Evolutionary conservation across 2,329 filamentous ascomycete species (phyloP).

Genomic region (Claviceps sp.): DNA sequence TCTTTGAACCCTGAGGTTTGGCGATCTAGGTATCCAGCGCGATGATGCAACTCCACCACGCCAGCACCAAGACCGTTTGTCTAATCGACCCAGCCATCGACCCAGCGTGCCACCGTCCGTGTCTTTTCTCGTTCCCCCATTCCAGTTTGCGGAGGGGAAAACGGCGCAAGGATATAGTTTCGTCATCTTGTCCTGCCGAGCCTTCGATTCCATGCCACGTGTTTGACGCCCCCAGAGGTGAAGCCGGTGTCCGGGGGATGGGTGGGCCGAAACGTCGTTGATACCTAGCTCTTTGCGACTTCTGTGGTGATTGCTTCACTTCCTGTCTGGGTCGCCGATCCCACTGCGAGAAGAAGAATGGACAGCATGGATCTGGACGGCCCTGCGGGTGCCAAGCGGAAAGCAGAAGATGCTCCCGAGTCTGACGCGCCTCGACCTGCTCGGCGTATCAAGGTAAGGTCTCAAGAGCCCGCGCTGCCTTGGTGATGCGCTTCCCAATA

Average conservation of each 20-base stretch:
- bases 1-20: neutral
- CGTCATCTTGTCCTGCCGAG: neutral
- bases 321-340: neutral
- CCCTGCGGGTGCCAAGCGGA: conserved; percentile 32
- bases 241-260: neutral
- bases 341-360: neutral
- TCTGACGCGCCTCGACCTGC: conserved; percentile 25
- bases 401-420: conserved; percentile 26
- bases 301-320: neutral
- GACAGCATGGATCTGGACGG: conserved; percentile 32
- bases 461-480: neutral
- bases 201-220: neutral
- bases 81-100: neutral
- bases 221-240: neutral
- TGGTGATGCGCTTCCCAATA: neutral
- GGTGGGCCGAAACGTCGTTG: neutral
- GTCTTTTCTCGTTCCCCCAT: neutral
- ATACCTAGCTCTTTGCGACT: neutral
- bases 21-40: no score
- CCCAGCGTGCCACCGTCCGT: neutral
- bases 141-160: no score
- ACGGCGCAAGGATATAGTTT: no score
- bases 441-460: conserved; percentile 34
- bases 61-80: neutral
- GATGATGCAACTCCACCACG: neutral